phyloP scores from a whole-genome alignment of 164 flowering plant genomes.

The Nymphaea thermarum region DNA sequence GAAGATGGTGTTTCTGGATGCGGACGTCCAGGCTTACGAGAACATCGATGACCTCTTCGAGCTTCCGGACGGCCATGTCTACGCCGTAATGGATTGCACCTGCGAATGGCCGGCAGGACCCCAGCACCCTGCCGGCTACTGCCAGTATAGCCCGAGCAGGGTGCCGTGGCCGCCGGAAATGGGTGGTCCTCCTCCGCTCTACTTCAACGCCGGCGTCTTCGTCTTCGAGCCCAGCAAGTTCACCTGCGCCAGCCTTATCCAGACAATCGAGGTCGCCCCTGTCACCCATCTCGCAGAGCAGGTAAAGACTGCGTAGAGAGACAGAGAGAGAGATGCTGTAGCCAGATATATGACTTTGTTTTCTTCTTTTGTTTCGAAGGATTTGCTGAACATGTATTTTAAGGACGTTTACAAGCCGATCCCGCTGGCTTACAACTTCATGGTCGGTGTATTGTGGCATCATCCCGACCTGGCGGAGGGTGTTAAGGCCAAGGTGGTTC shows the following conservation, averaged over 20 bases:
- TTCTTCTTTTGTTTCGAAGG: conserved; percentile 21
- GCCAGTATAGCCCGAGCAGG: conserved; percentile 62
- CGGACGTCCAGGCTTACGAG: conserved; percentile 64
- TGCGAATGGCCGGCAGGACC: conserved; percentile 57
- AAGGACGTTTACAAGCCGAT: conserved; percentile 42
- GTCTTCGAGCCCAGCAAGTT: conserved; percentile 41
- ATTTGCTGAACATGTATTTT: conserved; percentile 55
- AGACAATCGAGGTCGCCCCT: conserved; percentile 25
- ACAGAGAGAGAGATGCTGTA: no score
- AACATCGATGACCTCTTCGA: conserved; percentile 73
- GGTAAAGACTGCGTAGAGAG: conserved; percentile 18
- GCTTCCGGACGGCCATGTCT: conserved; percentile 35
- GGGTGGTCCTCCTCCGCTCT: conserved; percentile 45
- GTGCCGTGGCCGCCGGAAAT: conserved; percentile 41
- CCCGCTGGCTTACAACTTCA: conserved; percentile 36
- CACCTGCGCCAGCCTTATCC: conserved; percentile 39
- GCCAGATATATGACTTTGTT: neutral
- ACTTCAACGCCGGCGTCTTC: conserved; percentile 78
- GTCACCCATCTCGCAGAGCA: conserved; percentile 70
- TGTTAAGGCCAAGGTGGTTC: conserved; percentile 41
- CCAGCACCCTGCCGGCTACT: conserved; percentile 63
- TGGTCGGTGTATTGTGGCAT: conserved; percentile 49
- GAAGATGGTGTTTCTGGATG: conserved; percentile 76
- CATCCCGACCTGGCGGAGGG: conserved; percentile 42
- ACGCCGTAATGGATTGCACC: conserved; percentile 72